A percentile compares a stretch with the other conserved stretches of the same genome.
These are phyloP conservation scores for Meira miltonrushii DNA, from an alignment of 1,284 basidiomycete species.

Conservation along the genomic window DNA sequence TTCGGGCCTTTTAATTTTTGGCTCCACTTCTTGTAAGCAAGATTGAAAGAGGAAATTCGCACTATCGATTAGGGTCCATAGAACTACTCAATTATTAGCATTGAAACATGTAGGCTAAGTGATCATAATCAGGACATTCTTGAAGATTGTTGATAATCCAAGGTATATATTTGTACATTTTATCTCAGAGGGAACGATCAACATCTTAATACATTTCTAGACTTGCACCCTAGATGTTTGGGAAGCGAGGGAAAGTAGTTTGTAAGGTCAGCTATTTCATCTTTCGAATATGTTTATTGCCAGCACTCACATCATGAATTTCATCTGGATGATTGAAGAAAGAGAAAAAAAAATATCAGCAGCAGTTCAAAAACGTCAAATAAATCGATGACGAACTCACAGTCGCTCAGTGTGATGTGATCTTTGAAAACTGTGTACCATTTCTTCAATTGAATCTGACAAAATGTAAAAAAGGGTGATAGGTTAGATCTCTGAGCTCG, in stretches of 20 bases:
- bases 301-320: conserved; percentile 8
- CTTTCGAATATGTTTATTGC: too few species aligned
- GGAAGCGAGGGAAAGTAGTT: background rate
- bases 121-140: too few species aligned
- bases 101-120: too few species aligned
- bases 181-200: too few species aligned
- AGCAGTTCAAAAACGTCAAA: background rate
- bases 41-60: too few species aligned
- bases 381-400: conserved; percentile 58
- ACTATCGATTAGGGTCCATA: too few species aligned
- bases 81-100: too few species aligned
- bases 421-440: conserved; percentile 60
- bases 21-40: too few species aligned
- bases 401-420: conserved; percentile 83
- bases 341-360: background rate
- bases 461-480: background rate
- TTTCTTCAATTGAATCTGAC: conserved; percentile 92
- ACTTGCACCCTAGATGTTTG: background rate
- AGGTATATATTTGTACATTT: too few species aligned
- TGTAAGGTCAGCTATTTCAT: background rate
- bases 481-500: background rate
- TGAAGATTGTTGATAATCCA: too few species aligned
- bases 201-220: conserved; percentile 6
- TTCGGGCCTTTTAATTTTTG: too few species aligned
- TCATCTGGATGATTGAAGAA: background rate